phyloP scores from a whole-genome alignment of 2,329 filamentous ascomycete species.

The Hypocreales sp. region DNA sequence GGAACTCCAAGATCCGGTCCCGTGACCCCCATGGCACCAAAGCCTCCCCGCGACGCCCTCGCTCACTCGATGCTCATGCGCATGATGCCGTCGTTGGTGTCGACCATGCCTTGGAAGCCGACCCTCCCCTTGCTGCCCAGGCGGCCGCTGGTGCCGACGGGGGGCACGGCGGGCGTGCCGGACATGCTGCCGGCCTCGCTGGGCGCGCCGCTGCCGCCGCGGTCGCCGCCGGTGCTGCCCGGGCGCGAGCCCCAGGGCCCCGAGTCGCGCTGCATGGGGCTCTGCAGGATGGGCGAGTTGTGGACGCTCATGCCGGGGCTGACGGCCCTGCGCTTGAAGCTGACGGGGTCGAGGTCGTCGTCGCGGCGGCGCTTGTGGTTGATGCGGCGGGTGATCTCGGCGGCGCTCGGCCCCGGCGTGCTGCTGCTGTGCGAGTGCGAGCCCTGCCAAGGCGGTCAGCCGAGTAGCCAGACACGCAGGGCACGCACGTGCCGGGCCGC shows the following conservation, averaged over 20 bases:
- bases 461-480: neutral
- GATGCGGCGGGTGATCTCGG: conserved; percentile 64
- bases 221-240: conserved; percentile 42
- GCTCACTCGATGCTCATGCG: conserved; percentile 85
- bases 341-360: conserved; percentile 76
- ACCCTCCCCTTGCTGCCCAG: conserved; percentile 45
- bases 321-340: conserved; percentile 83
- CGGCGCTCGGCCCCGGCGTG: conserved; percentile 42
- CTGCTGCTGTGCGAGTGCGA: conserved; percentile 16
- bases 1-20: too few species aligned
- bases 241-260: conserved; percentile 59
- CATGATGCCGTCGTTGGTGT: conserved; percentile 91
- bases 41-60: too few species aligned
- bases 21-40: too few species aligned
- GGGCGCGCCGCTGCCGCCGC: conserved; percentile 33
- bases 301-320: conserved; percentile 83
- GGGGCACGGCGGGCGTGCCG: conserved; percentile 12
- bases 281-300: conserved; percentile 78
- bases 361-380: conserved; percentile 75
- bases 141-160: conserved; percentile 24
- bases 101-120: conserved; percentile 83
- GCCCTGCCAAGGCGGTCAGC: conserved; percentile 4
- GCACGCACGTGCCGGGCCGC: too few species aligned
- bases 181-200: conserved; percentile 31
- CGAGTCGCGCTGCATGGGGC: conserved; percentile 58